These are phyloP conservation scores for Juglanconis oblonga DNA, from an alignment of 2,329 filamentous ascomycete species.

Conservation along the genomic window DNA sequence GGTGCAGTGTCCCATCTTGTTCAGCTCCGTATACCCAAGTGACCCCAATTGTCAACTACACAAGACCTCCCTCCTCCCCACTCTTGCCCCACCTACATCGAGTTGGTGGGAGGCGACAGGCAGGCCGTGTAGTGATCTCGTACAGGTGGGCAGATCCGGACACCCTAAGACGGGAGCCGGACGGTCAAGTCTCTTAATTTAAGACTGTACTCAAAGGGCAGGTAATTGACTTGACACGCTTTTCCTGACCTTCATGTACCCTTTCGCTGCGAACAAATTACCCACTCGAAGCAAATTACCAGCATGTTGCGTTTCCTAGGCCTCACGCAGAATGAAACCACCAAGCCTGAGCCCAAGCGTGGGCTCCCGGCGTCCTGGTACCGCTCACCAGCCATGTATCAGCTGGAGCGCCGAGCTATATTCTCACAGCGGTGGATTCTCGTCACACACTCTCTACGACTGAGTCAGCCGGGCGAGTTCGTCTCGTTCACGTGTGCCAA, in stretches of 20 bases:
- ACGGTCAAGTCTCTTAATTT: not conserved
- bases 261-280: too few species aligned
- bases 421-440: conserved; percentile 40
- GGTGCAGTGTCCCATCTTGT: too few species aligned
- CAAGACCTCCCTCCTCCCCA: not conserved
- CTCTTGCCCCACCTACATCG: conserved; percentile 7
- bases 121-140: too few species aligned
- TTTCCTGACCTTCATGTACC: not conserved
- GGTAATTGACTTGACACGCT: not conserved
- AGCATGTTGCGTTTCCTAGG: conserved; percentile 14
- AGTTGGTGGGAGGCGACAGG: not conserved
- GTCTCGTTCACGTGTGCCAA: conserved; percentile 32
- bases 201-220: not conserved
- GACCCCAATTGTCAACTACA: too few species aligned
- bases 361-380: conserved; percentile 45
- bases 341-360: conserved; percentile 23
- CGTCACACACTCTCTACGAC: conserved; percentile 32
- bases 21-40: too few species aligned
- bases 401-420: conserved; percentile 42
- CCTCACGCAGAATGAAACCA: not conserved
- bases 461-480: conserved; percentile 34
- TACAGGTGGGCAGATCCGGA: not conserved
- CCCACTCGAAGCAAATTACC: not conserved
- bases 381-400: conserved; percentile 38
- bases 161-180: not conserved